phyloP scores from a whole-genome alignment of 164 flowering plant genomes.

The Nelumbo lutea region DNA sequence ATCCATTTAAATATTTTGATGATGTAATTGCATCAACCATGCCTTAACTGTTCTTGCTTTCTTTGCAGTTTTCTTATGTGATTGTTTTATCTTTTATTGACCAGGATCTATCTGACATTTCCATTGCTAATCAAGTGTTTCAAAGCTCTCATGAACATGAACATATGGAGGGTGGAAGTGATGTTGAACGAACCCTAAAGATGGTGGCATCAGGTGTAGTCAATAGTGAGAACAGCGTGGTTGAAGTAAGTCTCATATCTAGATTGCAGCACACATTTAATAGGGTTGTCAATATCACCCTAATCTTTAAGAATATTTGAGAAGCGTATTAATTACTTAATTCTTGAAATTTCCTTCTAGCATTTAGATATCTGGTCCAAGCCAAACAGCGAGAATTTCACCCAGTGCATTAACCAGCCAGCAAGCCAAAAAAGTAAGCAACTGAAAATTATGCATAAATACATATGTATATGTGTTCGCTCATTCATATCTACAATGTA shows the following conservation, averaged over 20 bases:
- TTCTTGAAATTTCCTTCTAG: constrained; percentile 32
- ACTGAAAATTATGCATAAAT: neutral
- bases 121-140: constrained; percentile 4
- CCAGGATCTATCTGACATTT: constrained; percentile 44
- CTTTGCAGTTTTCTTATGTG: neutral
- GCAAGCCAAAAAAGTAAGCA: constrained; percentile 59
- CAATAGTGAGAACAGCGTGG: constrained; percentile 24
- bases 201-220: constrained; percentile 40
- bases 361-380: constrained; percentile 71
- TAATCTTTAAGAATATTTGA: neutral
- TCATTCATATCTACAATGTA: constrained; percentile 6
- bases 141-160: constrained; percentile 34
- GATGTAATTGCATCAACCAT: neutral
- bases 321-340: neutral
- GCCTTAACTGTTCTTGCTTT: neutral
- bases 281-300: no score
- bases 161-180: constrained; percentile 33
- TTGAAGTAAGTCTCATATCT: constrained; percentile 40
- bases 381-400: constrained; percentile 74
- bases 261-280: neutral
- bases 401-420: constrained; percentile 64
- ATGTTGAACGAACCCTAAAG: constrained; percentile 53
- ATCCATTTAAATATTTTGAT: neutral
- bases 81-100: neutral
- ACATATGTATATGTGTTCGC: neutral